Evolutionary conservation across 2,329 filamentous ascomycete species (phyloP).

Genomic region (Tolypocladium sp.): DNA sequence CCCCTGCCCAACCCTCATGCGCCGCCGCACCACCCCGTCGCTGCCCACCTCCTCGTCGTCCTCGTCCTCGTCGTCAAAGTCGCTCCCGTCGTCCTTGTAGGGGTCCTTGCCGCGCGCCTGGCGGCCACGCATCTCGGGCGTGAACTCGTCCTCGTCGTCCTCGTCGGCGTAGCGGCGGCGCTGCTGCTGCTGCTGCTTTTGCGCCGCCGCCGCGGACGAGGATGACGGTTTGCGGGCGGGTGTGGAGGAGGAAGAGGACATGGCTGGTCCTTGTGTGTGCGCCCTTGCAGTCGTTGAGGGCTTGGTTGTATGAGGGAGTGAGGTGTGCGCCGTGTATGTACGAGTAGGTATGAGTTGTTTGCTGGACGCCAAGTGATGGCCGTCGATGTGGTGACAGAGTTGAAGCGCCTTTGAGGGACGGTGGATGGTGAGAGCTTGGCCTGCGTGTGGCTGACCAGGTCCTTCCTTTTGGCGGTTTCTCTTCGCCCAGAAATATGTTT

Average conservation of each 20-base stretch:
- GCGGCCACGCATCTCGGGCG: constrained; percentile 43
- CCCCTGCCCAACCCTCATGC: background rate
- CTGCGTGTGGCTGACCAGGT: background rate
- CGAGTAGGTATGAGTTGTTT: background rate
- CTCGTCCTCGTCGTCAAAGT: constrained; percentile 17
- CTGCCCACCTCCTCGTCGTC: constrained; percentile 9
- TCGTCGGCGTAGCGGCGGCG: background rate
- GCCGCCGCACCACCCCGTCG: background rate
- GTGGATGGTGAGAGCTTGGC: background rate
- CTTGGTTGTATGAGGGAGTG: too few relatives aligned
- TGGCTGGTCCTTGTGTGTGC: background rate
- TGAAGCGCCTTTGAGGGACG: background rate
- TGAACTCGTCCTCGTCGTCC: constrained; percentile 24
- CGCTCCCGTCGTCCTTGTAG: constrained; percentile 21
- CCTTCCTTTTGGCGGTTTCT: background rate
- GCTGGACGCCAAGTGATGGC: background rate
- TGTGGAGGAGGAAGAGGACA: background rate
- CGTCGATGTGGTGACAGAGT: background rate
- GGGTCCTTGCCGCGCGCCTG: constrained; percentile 52
- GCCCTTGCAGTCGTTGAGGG: background rate
- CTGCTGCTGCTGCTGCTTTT: background rate
- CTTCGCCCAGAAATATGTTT: background rate
- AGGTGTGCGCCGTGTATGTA: too few relatives aligned
- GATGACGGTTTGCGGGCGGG: background rate
- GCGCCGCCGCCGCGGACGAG: background rate